These are phyloP conservation scores for Pigoraptor vietnamica DNA, from an alignment of 78 protist species.

Conservation along the genomic window DNA sequence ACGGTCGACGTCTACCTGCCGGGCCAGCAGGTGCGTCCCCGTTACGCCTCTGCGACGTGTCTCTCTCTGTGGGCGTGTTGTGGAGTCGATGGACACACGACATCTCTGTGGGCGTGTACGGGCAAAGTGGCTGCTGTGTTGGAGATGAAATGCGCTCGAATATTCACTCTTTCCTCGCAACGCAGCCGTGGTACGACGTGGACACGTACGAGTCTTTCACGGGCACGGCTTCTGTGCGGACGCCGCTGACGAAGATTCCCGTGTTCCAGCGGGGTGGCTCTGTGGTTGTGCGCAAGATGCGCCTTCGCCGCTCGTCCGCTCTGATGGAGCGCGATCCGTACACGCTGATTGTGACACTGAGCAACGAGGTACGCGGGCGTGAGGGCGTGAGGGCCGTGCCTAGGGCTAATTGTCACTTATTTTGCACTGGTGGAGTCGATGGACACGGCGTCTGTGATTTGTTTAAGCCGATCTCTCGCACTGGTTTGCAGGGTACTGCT, in stretches of 20 bases:
- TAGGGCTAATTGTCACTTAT: no score
- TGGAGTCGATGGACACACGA: background rate
- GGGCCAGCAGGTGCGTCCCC: background rate
- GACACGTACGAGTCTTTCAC: background rate
- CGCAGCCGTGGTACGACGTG: constrained; percentile 13
- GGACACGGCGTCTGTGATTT: no score
- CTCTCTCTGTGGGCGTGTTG: background rate
- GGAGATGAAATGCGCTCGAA: background rate
- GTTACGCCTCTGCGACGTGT: background rate
- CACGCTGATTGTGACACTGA: constrained; percentile 76
- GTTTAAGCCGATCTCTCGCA: no score
- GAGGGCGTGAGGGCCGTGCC: no score
- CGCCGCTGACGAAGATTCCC: constrained; percentile 35
- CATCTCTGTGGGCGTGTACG: no score
- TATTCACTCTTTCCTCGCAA: background rate
- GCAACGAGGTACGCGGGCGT: background rate
- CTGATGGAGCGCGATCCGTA: constrained; percentile 82
- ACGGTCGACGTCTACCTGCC: background rate
- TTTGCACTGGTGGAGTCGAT: no score
- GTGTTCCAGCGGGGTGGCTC: constrained; percentile 84
- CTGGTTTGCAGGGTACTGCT: no score
- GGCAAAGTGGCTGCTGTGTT: no score
- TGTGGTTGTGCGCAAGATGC: constrained; percentile 69
- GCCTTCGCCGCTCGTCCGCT: constrained; percentile 58
- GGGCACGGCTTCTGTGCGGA: background rate